These are phyloP conservation scores for Pseudopithomyces chartarum DNA, from an alignment of 2,329 filamentous ascomycete species.

Conservation along the genomic window DNA sequence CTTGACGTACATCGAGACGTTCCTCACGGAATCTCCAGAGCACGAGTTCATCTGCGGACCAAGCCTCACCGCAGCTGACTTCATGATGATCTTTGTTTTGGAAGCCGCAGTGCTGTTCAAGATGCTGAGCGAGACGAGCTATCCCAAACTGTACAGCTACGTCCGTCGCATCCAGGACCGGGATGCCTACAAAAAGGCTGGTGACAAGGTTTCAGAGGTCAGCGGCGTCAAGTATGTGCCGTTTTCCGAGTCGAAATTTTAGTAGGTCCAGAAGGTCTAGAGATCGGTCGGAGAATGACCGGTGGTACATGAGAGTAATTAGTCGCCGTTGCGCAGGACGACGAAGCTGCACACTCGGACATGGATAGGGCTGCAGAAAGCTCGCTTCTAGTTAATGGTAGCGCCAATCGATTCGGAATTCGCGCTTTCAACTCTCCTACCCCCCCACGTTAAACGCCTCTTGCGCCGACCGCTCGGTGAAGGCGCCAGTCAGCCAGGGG, in stretches of 20 bases:
- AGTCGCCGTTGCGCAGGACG: neutral
- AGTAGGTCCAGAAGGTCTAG: no score
- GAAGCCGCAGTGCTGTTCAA: constrained; percentile 48
- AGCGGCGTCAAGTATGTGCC: constrained; percentile 44
- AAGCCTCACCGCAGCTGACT: constrained; percentile 57
- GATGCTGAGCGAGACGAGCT: constrained; percentile 48
- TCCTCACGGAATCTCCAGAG: constrained; percentile 53
- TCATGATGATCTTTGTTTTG: constrained; percentile 58
- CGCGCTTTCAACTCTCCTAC: neutral
- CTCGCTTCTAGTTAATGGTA: neutral
- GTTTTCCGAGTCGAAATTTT: constrained; percentile 27
- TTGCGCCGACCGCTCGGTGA: neutral
- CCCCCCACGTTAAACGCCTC: neutral
- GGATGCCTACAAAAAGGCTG: constrained; percentile 53
- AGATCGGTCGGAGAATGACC: neutral
- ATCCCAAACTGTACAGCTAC: constrained; percentile 55
- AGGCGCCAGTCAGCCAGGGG: no score
- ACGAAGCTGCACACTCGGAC: neutral
- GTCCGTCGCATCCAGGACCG: constrained; percentile 50
- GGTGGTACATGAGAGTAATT: neutral
- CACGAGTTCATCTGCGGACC: constrained; percentile 57
- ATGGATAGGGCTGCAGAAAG: neutral
- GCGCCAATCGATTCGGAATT: neutral
- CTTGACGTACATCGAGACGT: constrained; percentile 57
- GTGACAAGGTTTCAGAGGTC: constrained; percentile 55